Conservation (phyloP, 805 yeast species). For the Cyberlindnera amylophila region DNA sequence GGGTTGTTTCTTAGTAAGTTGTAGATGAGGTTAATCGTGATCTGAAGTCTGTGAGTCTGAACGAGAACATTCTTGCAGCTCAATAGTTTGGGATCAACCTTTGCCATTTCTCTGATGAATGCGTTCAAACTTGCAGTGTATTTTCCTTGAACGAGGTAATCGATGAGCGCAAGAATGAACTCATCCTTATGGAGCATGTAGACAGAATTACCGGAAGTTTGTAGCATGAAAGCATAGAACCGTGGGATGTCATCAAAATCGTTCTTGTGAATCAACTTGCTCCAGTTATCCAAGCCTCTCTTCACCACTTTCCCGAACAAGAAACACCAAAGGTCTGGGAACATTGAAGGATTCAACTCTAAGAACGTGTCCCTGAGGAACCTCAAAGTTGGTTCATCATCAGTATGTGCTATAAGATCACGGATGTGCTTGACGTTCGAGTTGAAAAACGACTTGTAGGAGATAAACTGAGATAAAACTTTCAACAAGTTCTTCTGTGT, state of each 20-base stretch:
- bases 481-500: constrained; percentile 14
- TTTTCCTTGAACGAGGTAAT: constrained; percentile 14
- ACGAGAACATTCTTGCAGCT: constrained; percentile 14
- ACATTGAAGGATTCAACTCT: constrained; percentile 15
- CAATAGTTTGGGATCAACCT: constrained; percentile 16
- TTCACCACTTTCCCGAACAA: constrained; percentile 17
- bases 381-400: constrained; percentile 3
- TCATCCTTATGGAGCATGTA: constrained; percentile 19
- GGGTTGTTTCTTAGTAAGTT: constrained; percentile 16
- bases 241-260: constrained; percentile 23
- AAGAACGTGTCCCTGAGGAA: constrained; percentile 15
- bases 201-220: constrained; percentile 14
- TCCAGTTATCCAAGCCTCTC: constrained; percentile 23
- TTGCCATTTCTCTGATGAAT: constrained; percentile 19
- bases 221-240: constrained; percentile 19
- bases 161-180: constrained; percentile 16
- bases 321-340: constrained; percentile 24
- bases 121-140: constrained; percentile 15
- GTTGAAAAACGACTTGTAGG: constrained; percentile 9
- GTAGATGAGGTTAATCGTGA: constrained; percentile 16
- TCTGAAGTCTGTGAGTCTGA: constrained; percentile 21
- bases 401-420: background rate
- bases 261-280: constrained; percentile 20
- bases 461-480: constrained; percentile 10
- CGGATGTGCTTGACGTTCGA: constrained; percentile 6